Evolutionary conservation across 139 green algal genomes (phyloP).

Genomic region (Chlorella sp.): DNA sequence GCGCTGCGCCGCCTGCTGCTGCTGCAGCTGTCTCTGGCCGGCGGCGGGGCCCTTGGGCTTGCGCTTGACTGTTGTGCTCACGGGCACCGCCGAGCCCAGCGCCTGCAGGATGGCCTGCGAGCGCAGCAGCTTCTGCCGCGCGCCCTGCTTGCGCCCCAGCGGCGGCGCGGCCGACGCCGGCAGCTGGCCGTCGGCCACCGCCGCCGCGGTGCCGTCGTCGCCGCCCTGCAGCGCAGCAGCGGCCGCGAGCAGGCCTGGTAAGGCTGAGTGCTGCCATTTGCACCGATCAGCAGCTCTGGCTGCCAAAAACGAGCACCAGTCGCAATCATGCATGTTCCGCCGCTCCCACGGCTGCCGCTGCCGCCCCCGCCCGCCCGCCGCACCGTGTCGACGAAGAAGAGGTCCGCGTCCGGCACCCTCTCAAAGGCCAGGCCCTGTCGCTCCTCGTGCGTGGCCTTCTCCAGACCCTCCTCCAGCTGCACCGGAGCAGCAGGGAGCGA

Average conservation of each 20-base stretch:
- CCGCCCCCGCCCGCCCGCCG: neutral
- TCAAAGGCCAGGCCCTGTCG: slow-evolving; percentile 51
- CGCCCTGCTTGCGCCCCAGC: slow-evolving; percentile 23
- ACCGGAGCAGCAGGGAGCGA: neutral
- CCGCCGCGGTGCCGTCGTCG: slow-evolving; percentile 8
- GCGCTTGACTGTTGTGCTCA: neutral
- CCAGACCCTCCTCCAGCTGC: slow-evolving; percentile 63
- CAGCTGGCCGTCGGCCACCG: neutral
- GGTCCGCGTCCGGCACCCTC: slow-evolving; percentile 61
- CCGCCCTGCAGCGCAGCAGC: neutral
- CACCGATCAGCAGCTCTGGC: too few species aligned
- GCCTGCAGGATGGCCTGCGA: slow-evolving; percentile 34
- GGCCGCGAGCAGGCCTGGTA: neutral
- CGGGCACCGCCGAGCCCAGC: slow-evolving; percentile 17
- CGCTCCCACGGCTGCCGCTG: too few species aligned
- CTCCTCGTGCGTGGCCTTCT: slow-evolving; percentile 55
- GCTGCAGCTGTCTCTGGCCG: neutral
- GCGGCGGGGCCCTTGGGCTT: slow-evolving; percentile 22
- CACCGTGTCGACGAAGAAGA: slow-evolving; percentile 84
- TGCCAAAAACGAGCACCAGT: neutral
- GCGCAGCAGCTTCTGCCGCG: slow-evolving; percentile 23
- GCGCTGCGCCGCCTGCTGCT: slow-evolving; percentile 1
- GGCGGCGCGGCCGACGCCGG: too few species aligned
- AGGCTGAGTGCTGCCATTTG: neutral
- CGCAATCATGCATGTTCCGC: neutral